Evolutionary conservation across 352 stramenopile genomes (phyloP), one percentile per base, ranked within the genome.

Genomic region (Phytophthora litchii): DNA sequence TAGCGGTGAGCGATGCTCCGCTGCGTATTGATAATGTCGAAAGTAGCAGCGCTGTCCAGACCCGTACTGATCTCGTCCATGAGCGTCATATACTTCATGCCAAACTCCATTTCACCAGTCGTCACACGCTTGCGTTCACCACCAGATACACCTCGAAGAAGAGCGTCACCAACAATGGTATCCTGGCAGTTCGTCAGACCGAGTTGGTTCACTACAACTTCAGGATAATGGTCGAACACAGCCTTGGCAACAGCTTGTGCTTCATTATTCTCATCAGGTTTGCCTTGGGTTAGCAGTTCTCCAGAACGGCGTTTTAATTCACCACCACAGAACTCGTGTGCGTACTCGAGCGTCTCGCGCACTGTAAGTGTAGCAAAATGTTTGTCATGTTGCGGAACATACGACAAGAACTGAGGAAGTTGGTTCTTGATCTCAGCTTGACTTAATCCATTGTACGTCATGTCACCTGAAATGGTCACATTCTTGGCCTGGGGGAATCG

Each of bases 41-140:
- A 86, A 4, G 77, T 86, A 4, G 74, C 71, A 12, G 78, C 78
- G 9, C 55, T 73, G 58, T 86, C 77, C 3, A 86, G 59, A 1
- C 77, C 77, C 10, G 75, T 85, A 23, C 56, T 79, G 69, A 98
- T 97, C 74, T 96, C 86, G 64, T 98, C 93, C 63, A 86, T 83
- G 40, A 92, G 84, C n/a, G 83, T 67, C 29, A 97, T 78, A 45
- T 78, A 82, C 60, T 82, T 78, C 35, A 75, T 62, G 25, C 73
- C 71, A 37, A 92, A 83, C 31, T 94, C 66, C 80, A 98, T 98
- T 74, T 92, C 77, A 1, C 78, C 83, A 1, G 72, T 84, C 11
- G 86, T 95, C 11, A 92, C 80, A 38, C 83, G 80, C 62, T 88
- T 89, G 17, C 77, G 65, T 20, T 93, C 80, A 9, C 83, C 83